A percentile compares a stretch with the other conserved stretches of the same genome.
Evolutionary conservation across 2,329 filamentous ascomycete species (phyloP).

Genomic region (Leptographium procerum): DNA sequence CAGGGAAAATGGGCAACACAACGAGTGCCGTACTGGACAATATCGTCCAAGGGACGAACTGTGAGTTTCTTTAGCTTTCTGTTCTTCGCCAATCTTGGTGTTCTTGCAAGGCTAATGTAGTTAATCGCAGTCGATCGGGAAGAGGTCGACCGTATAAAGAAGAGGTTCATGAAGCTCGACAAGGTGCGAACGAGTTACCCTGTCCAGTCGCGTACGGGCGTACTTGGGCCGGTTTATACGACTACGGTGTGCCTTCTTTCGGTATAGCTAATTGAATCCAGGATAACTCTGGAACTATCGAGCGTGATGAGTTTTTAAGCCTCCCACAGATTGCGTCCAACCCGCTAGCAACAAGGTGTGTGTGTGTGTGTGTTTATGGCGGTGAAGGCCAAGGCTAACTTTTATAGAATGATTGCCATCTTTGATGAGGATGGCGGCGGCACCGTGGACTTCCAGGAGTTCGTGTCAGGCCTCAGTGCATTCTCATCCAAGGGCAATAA

Average conservation of each 20-base stretch:
- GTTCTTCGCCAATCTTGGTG: not conserved
- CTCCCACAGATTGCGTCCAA: constrained; percentile 97
- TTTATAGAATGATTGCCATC: constrained; percentile 84
- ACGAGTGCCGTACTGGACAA: constrained; percentile 75
- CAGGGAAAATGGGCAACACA: constrained; percentile 51
- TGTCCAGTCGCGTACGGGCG: too few relatives aligned
- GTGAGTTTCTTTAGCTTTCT: constrained; percentile 33
- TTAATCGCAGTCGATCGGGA: constrained; percentile 74
- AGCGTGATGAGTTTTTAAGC: constrained; percentile 95
- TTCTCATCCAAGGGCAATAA: constrained; percentile 99
- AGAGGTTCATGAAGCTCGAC: constrained; percentile 98
- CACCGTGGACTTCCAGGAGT: constrained; percentile 97
- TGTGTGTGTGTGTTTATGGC: not conserved
- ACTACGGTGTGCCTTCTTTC: not conserved
- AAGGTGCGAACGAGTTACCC: constrained; percentile 63
- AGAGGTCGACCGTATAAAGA: constrained; percentile 88
- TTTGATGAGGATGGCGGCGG: constrained; percentile 98
- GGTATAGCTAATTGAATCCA: constrained; percentile 23
- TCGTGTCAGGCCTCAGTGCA: constrained; percentile 86
- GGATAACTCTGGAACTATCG: constrained; percentile 97
- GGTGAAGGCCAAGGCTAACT: not conserved
- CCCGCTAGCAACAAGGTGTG: constrained; percentile 81
- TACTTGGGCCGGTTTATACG: too few relatives aligned
- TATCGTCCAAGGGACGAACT: constrained; percentile 95
- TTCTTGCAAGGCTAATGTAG: not conserved